Conservation (phyloP, 768 basidiomycete genomes). For the Boletus fagicola region DNA sequence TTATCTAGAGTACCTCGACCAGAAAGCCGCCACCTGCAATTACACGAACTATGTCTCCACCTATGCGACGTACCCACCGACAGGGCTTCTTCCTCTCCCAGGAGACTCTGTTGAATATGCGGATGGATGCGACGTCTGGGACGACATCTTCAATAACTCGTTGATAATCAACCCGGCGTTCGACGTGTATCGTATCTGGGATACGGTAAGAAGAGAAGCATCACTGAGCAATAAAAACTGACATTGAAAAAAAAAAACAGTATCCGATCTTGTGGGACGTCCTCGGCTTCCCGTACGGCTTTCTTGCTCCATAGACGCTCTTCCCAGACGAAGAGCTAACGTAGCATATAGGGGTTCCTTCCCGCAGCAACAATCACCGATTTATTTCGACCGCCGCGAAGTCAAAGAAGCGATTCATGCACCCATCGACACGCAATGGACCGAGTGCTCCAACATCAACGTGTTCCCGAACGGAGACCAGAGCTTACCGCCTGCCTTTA, state of each 20-base stretch:
- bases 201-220: conserved; percentile 42
- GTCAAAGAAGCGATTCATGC: conserved; percentile 70
- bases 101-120: conserved; percentile 48
- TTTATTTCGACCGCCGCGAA: conserved; percentile 69
- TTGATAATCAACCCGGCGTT: conserved; percentile 69
- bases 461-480: conserved; percentile 64
- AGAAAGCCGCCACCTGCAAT: conserved; percentile 51
- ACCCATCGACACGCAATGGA: conserved; percentile 57
- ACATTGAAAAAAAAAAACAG: conserved; percentile 10
- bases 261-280: conserved; percentile 77
- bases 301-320: not conserved
- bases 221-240: not conserved
- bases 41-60: conserved; percentile 62
- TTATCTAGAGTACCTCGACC: conserved; percentile 58
- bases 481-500: conserved; percentile 61
- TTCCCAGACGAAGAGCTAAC: not conserved
- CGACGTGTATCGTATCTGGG: conserved; percentile 75
- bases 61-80: conserved; percentile 66
- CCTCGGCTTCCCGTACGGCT: conserved; percentile 70
- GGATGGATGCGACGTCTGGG: conserved; percentile 66
- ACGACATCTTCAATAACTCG: conserved; percentile 59
- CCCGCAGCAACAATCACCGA: conserved; percentile 51
- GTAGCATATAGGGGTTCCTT: conserved; percentile 49
- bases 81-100: conserved; percentile 65
- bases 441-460: conserved; percentile 55